Evolutionary conservation across 306 rosid genomes (phyloP).

Genomic region (Ochetophila trinervis): DNA sequence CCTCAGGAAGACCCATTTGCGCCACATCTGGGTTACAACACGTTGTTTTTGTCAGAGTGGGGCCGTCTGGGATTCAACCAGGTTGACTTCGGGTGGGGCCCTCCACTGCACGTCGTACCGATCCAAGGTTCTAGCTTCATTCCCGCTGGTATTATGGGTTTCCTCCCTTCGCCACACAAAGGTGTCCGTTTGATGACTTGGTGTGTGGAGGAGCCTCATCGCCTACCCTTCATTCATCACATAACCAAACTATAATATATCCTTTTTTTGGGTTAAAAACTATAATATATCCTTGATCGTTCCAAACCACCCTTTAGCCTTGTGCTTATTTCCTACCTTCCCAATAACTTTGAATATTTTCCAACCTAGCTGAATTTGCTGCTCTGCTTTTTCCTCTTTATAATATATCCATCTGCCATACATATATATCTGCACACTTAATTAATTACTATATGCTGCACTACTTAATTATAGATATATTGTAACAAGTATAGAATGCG

Average conservation of each 20-base stretch:
- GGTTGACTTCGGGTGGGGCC: constrained; percentile 69
- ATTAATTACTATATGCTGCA: too few species aligned
- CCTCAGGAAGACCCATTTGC: constrained; percentile 52
- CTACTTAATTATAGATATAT: too few species aligned
- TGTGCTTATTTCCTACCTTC: too few species aligned
- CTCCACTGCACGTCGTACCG: constrained; percentile 57
- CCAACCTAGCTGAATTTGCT: too few species aligned
- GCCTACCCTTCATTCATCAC: constrained; percentile 38
- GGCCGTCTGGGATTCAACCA: constrained; percentile 67
- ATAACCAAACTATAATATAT: constrained; percentile 11
- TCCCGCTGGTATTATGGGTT: constrained; percentile 61
- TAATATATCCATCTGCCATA: too few species aligned
- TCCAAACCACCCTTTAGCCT: too few species aligned
- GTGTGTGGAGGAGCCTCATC: constrained; percentile 56
- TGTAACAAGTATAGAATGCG: too few species aligned
- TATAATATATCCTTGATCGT: too few species aligned
- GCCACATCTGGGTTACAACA: constrained; percentile 43
- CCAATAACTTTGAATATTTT: too few species aligned
- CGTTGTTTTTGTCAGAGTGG: constrained; percentile 74
- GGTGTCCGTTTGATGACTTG: constrained; percentile 73
- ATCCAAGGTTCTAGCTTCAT: constrained; percentile 51
- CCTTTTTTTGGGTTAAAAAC: too few species aligned
- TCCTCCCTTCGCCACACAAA: constrained; percentile 36
- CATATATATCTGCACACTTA: too few species aligned
- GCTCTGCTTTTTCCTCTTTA: too few species aligned